A percentile compares a stretch with the other conserved stretches of the same genome.
These are phyloP conservation scores for Diospyros kaki DNA, from an alignment of 148 eudicot species.

Conservation along the genomic window DNA sequence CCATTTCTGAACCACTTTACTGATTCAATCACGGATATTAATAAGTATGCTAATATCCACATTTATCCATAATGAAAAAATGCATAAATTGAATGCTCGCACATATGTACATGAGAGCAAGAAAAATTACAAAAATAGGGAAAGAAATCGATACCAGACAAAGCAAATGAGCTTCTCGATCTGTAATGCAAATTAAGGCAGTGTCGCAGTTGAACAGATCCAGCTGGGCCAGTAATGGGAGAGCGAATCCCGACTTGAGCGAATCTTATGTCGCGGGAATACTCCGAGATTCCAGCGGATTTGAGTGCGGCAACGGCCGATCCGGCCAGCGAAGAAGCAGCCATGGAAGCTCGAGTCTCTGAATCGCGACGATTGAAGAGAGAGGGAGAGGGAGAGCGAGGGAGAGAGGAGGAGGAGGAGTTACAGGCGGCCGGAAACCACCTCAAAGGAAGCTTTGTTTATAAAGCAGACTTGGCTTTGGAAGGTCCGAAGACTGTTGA, in stretches of 20 bases:
- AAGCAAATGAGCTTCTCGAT: conserved; percentile 26
- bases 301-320: conserved; percentile 42
- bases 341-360: conserved; percentile 20
- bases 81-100: too few relatives aligned
- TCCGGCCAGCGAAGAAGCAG: conserved; percentile 35
- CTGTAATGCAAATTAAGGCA: conserved; percentile 23
- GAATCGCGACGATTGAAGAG: conserved; percentile 10
- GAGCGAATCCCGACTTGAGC: conserved; percentile 22
- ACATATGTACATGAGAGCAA: too few relatives aligned
- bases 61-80: too few relatives aligned
- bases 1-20: not conserved
- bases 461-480: conserved; percentile 4
- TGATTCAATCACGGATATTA: not conserved
- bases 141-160: conserved; percentile 29
- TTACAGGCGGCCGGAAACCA: conserved; percentile 3
- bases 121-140: not conserved
- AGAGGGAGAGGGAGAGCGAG: conserved; percentile 17
- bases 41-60: not conserved
- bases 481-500: conserved; percentile 7
- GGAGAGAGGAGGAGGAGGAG: conserved; percentile 17
- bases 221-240: conserved; percentile 6
- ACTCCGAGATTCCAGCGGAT: conserved; percentile 20
- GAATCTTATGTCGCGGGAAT: conserved; percentile 25
- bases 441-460: not conserved
- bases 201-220: conserved; percentile 18